A percentile compares a stretch with the other conserved stretches of the same genome.
phyloP scores from a whole-genome alignment of 2,329 filamentous ascomycete species.

The Cladophialophora psammophila region DNA sequence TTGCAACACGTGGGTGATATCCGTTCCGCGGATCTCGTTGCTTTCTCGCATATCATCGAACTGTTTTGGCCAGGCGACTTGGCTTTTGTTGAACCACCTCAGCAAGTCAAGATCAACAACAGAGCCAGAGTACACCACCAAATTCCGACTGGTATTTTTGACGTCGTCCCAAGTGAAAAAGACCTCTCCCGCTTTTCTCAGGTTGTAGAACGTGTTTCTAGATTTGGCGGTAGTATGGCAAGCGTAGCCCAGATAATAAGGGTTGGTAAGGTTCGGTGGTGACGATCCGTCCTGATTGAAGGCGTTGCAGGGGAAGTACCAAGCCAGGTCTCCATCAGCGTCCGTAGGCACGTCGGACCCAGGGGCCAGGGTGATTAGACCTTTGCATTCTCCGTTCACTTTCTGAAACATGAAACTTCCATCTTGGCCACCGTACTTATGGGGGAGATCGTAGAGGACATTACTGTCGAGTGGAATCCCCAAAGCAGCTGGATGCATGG shows the following conservation, averaged over 20 bases:
- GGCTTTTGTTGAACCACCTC: slow-evolving; percentile 83
- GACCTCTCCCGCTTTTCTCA: slow-evolving; percentile 79
- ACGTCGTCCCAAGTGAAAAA: slow-evolving; percentile 97
- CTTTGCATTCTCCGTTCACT: slow-evolving; percentile 96
- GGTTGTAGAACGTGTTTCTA: slow-evolving; percentile 73
- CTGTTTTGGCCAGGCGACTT: slow-evolving; percentile 76
- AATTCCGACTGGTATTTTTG: slow-evolving; percentile 84
- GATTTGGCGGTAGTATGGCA: slow-evolving; percentile 80
- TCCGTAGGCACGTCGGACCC: slow-evolving; percentile 83
- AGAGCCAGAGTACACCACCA: slow-evolving; percentile 92
- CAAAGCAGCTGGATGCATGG: slow-evolving; percentile 78
- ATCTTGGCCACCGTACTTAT: slow-evolving; percentile 85
- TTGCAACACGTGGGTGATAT: slow-evolving; percentile 89
- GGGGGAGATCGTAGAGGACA: slow-evolving; percentile 83
- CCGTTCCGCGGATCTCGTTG: slow-evolving; percentile 76
- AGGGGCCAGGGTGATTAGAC: slow-evolving; percentile 74
- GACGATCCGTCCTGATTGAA: slow-evolving; percentile 94
- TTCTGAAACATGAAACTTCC: slow-evolving; percentile 98
- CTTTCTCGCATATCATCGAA: slow-evolving; percentile 83
- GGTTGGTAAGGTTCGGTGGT: slow-evolving; percentile 73
- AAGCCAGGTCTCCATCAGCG: slow-evolving; percentile 75
- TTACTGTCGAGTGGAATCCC: slow-evolving; percentile 79
- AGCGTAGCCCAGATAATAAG: slow-evolving; percentile 82
- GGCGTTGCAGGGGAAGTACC: slow-evolving; percentile 94
- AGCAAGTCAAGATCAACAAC: slow-evolving; percentile 90